Evolutionary conservation across 805 yeast genomes (phyloP), one percentile per base, ranked within the genome.

Genomic region (Myxozyma neglecta): DNA sequence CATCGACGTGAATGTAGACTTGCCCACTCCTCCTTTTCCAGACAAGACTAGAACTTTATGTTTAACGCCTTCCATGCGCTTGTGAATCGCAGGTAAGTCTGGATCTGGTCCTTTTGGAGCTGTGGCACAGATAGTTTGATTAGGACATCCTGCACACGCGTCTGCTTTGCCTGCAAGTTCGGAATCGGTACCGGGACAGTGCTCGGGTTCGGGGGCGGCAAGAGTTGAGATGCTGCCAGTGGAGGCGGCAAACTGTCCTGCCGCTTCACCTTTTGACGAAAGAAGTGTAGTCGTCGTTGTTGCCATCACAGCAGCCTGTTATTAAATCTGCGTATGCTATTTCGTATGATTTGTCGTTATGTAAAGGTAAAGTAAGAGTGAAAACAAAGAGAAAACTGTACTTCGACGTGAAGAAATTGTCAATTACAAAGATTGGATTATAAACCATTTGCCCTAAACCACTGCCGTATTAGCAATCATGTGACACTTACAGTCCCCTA

Each of bases 151-250:
- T 8, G 78, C 81, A 72, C 99, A 94, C 11, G 98, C 96, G 71
- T 90, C 97, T 2, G 90, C 92, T 69, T 88, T 85, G 7, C 99
- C 99, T 1, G 99, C 99, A 56, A 77, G 75, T 68, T 91, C 97
- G 1, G 96, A 87, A 72, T 93, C 97, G 1, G 98, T 96, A 0
- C 99, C 99, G 0, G 99, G 99, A 77, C 99, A 94, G 74, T 94
- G 98, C 72, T 91, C 97, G 0, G 99, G 98, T 70, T 88, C 96
- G 0, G 94, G 91, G 0, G 86, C 89, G 58, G 79, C 78, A 32
- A 82, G 66, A n/a, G 60, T 40, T 18, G 49, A 35, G 45, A 57
- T 49, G 10, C 55, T 48, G 16, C 56, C 59, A 36, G 53, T n/a
- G 36, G n/a, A 13, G 54, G n/a, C 10, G 32, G 29, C 20, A 14